Evolutionary conservation across 1,284 basidiomycete species (phyloP), one percentile per base, ranked within the genome.

Genomic region (Tylopilus sp.): DNA sequence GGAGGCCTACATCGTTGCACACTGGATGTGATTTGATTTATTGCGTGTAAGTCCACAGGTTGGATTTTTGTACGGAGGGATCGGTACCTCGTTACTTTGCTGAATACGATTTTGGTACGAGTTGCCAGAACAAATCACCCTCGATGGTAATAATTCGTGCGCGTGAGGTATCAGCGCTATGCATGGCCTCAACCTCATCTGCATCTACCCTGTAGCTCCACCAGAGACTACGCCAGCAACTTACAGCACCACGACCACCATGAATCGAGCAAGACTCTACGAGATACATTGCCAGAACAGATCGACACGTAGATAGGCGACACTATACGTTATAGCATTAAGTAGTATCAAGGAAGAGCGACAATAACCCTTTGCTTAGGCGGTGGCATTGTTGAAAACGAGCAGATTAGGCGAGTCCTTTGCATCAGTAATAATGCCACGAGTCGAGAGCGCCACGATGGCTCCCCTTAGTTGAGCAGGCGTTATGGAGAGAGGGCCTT

Each of bases 311-410:
- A 48, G n/a, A 54, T 26, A 48, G 37, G 46, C 36, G 48, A 42
- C 17, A n/a, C 44, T 44, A 26, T 8, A 42, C 9, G 7, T 6
- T 14, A 48, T 38, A 39, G 44, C 35, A 52, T 46, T 40, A 44
- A 28, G 26, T 44, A 48, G 28, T 38, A 38, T 31, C 43, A 44
- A 45, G 36, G 21, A 29, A 20, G 5, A 20, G 7, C 20, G 17
- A 21, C 41, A 10, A 15, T 11, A 11, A 6, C 8, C 17, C 29
- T 15, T 24, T 21, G 44, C 15, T 61, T 35, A 66, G 2, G 42
- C 47, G 4, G 86, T 90, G n/a, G 81, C 86, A 60, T 92, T 92
- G 77, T 91, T 93, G 75, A 82, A 91, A 50, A 88, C 78, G 61
- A 92, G 73, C 60, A 83, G 59, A 73, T 93, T 92, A 51, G 80